Evolutionary conservation across 2,329 filamentous ascomycete species (phyloP).

Genomic region (Colletotrichum australisinense): DNA sequence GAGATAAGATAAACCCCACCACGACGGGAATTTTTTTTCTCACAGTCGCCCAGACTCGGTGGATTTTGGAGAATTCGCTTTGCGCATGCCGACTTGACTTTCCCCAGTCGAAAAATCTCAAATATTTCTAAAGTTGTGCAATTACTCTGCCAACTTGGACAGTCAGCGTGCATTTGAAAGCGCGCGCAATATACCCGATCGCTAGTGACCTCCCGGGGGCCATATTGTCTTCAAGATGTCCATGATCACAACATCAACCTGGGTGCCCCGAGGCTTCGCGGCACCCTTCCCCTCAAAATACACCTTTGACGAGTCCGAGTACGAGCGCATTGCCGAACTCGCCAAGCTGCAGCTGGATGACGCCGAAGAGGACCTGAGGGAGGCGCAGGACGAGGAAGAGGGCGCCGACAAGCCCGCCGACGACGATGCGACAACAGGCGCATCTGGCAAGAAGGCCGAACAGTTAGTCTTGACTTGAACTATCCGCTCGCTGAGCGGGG

Average conservation of each 20-base stretch:
- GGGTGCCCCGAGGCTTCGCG: conserved; percentile 82
- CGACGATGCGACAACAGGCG: conserved; percentile 39
- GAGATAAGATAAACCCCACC: conserved; percentile 37
- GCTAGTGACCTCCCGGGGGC: neutral
- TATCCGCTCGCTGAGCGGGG: neutral
- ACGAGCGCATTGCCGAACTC: conserved; percentile 78
- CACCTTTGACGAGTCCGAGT: conserved; percentile 80
- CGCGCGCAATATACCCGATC: conserved; percentile 7
- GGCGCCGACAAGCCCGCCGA: conserved; percentile 28
- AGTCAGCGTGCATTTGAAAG: conserved; percentile 1
- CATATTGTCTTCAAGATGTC: conserved; percentile 58
- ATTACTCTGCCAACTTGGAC: neutral
- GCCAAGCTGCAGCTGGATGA: conserved; percentile 88
- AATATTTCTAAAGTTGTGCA: neutral
- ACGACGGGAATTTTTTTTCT: conserved; percentile 31
- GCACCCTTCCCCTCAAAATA: conserved; percentile 82
- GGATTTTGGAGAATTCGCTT: conserved; percentile 5
- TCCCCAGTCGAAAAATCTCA: neutral
- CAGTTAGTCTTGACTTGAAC: conserved; percentile 44
- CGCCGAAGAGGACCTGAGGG: conserved; percentile 85
- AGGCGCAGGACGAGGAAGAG: conserved; percentile 65
- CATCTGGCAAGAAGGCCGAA: conserved; percentile 39
- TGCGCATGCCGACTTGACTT: conserved; percentile 1
- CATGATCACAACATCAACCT: conserved; percentile 82
- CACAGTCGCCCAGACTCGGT: conserved; percentile 2